Percentiles rank a stretch among this genome's conserved stretches.
Conservation (phyloP, 257 asterid species). For the Scutellaria barbata region DNA sequence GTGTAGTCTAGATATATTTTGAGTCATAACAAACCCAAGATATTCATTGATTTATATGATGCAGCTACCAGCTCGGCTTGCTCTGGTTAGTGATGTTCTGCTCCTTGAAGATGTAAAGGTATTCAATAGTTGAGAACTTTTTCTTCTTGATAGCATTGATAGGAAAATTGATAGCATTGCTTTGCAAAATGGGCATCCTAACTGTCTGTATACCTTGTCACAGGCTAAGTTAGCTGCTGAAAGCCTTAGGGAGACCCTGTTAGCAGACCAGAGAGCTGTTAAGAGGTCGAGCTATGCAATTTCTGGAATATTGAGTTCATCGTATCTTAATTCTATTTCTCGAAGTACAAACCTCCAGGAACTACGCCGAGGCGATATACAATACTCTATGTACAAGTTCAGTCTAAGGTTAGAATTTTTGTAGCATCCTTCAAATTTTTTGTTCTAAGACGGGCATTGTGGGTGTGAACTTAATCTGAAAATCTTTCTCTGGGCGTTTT, state of each 20-base stretch:
- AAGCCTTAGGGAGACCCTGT: constrained; percentile 58
- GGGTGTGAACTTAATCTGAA: constrained; percentile 7
- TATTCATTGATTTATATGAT: constrained; percentile 32
- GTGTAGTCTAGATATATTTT: constrained; percentile 1
- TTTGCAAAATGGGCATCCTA: constrained; percentile 1
- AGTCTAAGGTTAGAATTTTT: constrained; percentile 59
- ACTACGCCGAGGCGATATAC: constrained; percentile 49
- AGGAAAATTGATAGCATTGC: constrained; percentile 21
- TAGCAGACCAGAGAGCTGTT: constrained; percentile 56
- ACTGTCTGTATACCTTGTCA: constrained; percentile 31
- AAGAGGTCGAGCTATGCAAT: constrained; percentile 65
- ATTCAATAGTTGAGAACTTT: constrained; percentile 15
- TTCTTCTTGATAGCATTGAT: constrained; percentile 28
- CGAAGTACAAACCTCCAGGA: constrained; percentile 70
- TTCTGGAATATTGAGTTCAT: constrained; percentile 68
- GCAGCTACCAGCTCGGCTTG: constrained; percentile 91
- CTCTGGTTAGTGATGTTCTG: constrained; percentile 75
- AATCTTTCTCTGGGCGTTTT: too few relatives aligned
- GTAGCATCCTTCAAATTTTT: background rate
- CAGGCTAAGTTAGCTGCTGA: constrained; percentile 66
- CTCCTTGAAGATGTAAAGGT: constrained; percentile 81
- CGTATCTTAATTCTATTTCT: constrained; percentile 49
- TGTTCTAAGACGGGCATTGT: constrained; percentile 5
- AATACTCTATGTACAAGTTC: constrained; percentile 62
- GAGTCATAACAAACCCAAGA: background rate